These are phyloP conservation scores for Paraphaeosphaeria sporulosa DNA, from an alignment of 2,329 filamentous ascomycete species.

Conservation along the genomic window DNA sequence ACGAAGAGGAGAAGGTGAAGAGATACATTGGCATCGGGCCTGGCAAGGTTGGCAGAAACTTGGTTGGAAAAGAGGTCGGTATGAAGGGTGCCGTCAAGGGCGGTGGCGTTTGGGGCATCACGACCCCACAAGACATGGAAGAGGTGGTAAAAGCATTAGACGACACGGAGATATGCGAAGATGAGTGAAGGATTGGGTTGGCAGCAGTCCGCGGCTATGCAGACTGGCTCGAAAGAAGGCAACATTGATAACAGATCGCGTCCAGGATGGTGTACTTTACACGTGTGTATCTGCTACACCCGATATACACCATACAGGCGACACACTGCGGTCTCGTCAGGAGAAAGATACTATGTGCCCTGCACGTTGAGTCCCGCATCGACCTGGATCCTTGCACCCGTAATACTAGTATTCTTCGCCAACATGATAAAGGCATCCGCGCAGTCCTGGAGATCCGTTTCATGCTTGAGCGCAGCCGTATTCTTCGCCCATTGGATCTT, in stretches of 20 bases:
- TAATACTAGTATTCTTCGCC: slow-evolving; percentile 62
- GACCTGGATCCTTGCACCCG: slow-evolving; percentile 56
- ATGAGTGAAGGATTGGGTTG: slow-evolving; percentile 36
- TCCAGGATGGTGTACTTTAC: not conserved
- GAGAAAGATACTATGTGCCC: slow-evolving; percentile 18
- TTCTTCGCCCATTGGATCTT: slow-evolving; percentile 62
- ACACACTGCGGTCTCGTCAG: too few relatives aligned
- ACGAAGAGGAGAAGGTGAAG: slow-evolving; percentile 80
- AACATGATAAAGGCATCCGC: slow-evolving; percentile 63
- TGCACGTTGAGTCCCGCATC: slow-evolving; percentile 46
- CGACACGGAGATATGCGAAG: slow-evolving; percentile 52
- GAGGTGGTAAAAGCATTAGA: slow-evolving; percentile 56
- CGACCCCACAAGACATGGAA: slow-evolving; percentile 67
- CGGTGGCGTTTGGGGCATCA: slow-evolving; percentile 92
- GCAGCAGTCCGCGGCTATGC: not conserved
- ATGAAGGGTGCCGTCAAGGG: slow-evolving; percentile 85
- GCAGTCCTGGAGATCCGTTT: slow-evolving; percentile 62
- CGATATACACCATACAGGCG: not conserved
- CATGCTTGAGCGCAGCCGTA: slow-evolving; percentile 67
- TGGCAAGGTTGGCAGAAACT: slow-evolving; percentile 89
- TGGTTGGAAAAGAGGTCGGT: slow-evolving; percentile 94
- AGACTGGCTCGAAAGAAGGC: not conserved
- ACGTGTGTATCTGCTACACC: not conserved
- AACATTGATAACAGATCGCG: not conserved
- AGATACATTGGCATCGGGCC: slow-evolving; percentile 93